Conservation (phyloP, 2,329 filamentous ascomycete genomes). For the Knufia fluminis region DNA sequence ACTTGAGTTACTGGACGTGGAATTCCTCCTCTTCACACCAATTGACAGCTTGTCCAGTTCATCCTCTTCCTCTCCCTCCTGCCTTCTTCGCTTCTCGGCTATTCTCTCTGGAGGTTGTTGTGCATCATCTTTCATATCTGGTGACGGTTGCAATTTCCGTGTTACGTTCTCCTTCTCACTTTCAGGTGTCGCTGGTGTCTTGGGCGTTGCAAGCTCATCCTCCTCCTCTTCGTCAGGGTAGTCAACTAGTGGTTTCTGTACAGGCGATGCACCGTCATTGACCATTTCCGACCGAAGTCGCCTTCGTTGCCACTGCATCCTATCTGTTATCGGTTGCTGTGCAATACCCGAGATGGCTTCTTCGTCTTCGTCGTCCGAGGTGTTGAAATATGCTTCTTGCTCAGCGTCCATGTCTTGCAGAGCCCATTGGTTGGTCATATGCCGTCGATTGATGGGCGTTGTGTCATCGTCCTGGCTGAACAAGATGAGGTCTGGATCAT, state of each 20-base stretch:
- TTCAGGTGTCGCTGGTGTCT: conserved; percentile 25
- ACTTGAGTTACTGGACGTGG: conserved; percentile 29
- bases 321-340: background rate
- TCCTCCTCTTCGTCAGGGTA: conserved; percentile 93
- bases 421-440: conserved; percentile 53
- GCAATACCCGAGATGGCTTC: conserved; percentile 29
- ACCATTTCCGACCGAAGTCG: conserved; percentile 24
- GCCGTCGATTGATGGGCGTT: conserved; percentile 34
- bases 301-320: conserved; percentile 18
- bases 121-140: conserved; percentile 26
- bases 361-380: conserved; percentile 77
- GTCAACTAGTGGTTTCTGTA: conserved; percentile 70
- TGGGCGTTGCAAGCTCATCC: conserved; percentile 28
- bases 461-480: conserved; percentile 61
- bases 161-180: conserved; percentile 18
- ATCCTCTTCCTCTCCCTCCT: conserved; percentile 77
- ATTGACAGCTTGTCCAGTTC: conserved; percentile 72
- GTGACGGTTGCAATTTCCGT: conserved; percentile 22
- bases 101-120: conserved; percentile 60
- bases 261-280: conserved; percentile 54
- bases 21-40: conserved; percentile 38
- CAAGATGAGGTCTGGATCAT: conserved; percentile 52
- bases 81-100: conserved; percentile 75
- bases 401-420: conserved; percentile 75
- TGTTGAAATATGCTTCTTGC: conserved; percentile 92